Evolutionary conservation across 495 filamentous ascomycete species (phyloP).

Genomic region (Extremus antarcticus): DNA sequence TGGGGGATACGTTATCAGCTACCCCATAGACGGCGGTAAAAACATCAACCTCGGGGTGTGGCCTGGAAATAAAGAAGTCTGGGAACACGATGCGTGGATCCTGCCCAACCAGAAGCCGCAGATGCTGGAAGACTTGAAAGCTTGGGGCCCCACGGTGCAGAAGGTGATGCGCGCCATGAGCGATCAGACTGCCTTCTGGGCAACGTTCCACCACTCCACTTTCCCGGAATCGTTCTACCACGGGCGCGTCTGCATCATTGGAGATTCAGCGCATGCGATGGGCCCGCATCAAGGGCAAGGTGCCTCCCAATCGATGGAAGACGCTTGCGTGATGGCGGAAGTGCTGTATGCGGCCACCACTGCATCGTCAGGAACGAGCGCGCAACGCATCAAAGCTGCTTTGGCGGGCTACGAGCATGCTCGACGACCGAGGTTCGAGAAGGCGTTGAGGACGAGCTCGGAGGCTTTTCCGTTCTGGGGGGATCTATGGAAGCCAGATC

Average conservation of each 20-base stretch:
- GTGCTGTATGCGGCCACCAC: slow-evolving; percentile 1
- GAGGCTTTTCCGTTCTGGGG: slow-evolving; percentile 21
- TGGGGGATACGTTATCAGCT: slow-evolving; percentile 12
- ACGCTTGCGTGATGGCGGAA: slow-evolving; percentile 24
- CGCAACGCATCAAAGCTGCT: slow-evolving; percentile 20
- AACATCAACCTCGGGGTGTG: slow-evolving; percentile 14
- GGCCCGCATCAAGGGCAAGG: slow-evolving; percentile 15
- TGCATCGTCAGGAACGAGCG: not conserved
- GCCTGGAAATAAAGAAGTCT: not conserved
- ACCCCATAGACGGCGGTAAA: slow-evolving; percentile 13
- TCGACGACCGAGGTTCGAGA: slow-evolving; percentile 35
- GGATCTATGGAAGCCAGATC: slow-evolving; percentile 3
- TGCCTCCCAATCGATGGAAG: slow-evolving; percentile 24
- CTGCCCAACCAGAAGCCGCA: not conserved
- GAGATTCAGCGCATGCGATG: slow-evolving; percentile 19
- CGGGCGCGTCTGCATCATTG: slow-evolving; percentile 12
- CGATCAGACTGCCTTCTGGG: not conserved
- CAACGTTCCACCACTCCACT: slow-evolving; percentile 3
- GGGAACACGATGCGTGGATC: slow-evolving; percentile 10
- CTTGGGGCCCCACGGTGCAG: slow-evolving; percentile 8
- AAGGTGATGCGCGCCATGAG: slow-evolving; percentile 7
- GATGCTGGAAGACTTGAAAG: slow-evolving; percentile 5
- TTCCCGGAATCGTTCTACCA: not conserved
- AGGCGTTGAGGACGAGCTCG: slow-evolving; percentile 39
- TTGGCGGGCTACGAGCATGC: slow-evolving; percentile 29